phyloP scores from a whole-genome alignment of 1,139 yeast genomes.

The Yamadazyma mexicana region DNA sequence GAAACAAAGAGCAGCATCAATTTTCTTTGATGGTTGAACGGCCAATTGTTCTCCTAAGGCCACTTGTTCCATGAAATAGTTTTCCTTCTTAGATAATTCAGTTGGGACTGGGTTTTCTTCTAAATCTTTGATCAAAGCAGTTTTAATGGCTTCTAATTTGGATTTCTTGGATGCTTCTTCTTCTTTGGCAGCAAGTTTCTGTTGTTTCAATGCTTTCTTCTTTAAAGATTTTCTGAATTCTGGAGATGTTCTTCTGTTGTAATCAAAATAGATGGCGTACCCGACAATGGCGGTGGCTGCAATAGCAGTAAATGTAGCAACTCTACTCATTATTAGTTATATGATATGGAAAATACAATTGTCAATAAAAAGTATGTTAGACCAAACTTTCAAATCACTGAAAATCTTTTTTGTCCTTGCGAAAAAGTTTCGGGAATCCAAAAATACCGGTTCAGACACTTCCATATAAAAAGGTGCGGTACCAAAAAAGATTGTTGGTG shows the following conservation, averaged over 20 bases:
- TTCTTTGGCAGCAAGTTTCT: conserved; percentile 55
- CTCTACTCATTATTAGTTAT: conserved; percentile 31
- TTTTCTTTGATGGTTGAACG: conserved; percentile 55
- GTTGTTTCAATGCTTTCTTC: conserved; percentile 59
- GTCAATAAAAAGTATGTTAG: background rate
- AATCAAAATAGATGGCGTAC: conserved; percentile 88
- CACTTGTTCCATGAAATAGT: conserved; percentile 78
- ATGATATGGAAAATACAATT: background rate
- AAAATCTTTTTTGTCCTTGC: conserved; percentile 1
- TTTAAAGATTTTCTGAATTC: conserved; percentile 78
- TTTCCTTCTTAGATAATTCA: conserved; percentile 67
- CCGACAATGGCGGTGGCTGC: conserved; percentile 61
- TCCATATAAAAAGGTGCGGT: too few species aligned
- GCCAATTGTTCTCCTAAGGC: conserved; percentile 79
- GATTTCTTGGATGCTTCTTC: conserved; percentile 61
- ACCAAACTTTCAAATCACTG: background rate
- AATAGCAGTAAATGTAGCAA: conserved; percentile 51
- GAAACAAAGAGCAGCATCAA: conserved; percentile 84
- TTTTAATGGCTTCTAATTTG: conserved; percentile 60
- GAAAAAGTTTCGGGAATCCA: background rate
- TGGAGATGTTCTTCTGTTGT: conserved; percentile 79
- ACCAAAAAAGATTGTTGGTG: too few species aligned
- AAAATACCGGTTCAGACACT: background rate
- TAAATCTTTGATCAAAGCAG: conserved; percentile 63
- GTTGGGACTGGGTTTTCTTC: conserved; percentile 75